Evolutionary conservation across 139 green algal genomes (phyloP).

Genomic region (Tetradesmus obliquus): DNA sequence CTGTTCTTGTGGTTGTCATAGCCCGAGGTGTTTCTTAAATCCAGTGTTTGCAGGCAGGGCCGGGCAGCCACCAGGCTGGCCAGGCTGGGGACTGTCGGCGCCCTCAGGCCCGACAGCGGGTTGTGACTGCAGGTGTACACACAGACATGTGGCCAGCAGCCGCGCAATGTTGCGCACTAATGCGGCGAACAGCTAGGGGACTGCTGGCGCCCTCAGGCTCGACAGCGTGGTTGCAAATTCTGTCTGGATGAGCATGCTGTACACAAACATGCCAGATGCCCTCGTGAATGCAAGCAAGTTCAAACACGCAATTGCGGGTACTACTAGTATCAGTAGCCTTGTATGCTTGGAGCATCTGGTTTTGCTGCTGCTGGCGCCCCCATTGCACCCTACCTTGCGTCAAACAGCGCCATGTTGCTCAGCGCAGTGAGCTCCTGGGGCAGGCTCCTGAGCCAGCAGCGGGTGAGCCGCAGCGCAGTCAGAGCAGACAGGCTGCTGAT

Average conservation of each 20-base stretch:
- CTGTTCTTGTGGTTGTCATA: background rate
- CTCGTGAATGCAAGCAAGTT: too few relatives aligned
- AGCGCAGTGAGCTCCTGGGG: background rate
- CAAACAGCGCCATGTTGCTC: background rate
- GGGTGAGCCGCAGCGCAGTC: background rate
- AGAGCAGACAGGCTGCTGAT: background rate
- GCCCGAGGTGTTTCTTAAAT: background rate
- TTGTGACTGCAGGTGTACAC: background rate
- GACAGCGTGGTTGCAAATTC: too few relatives aligned
- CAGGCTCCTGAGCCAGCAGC: background rate
- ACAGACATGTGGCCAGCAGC: too few relatives aligned
- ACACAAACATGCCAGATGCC: too few relatives aligned
- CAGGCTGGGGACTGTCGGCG: background rate
- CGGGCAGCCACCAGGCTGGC: background rate
- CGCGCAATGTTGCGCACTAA: too few relatives aligned
- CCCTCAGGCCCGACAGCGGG: constrained; percentile 6
- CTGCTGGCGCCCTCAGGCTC: too few relatives aligned
- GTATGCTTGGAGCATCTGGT: too few relatives aligned
- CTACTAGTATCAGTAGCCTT: too few relatives aligned
- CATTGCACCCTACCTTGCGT: background rate
- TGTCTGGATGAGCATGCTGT: too few relatives aligned
- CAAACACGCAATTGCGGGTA: too few relatives aligned
- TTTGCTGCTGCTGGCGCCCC: too few relatives aligned
- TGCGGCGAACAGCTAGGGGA: too few relatives aligned
- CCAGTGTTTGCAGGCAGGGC: background rate